Evolutionary conservation across 805 yeast species (phyloP).

Genomic region (Yarrowia deformans): DNA sequence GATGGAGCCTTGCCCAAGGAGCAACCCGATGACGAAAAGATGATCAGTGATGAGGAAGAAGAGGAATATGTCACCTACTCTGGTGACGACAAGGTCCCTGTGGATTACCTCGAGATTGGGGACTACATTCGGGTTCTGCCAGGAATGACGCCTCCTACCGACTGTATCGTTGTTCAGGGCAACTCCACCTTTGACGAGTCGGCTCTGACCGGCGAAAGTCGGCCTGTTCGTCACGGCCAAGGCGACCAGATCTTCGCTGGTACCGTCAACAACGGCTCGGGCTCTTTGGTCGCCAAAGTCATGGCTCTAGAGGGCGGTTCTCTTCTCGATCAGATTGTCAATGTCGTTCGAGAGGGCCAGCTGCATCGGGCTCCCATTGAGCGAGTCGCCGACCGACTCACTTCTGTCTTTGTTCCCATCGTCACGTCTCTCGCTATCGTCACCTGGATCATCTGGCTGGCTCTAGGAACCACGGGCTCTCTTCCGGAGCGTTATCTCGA

Average conservation of each 20-base stretch:
- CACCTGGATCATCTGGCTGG: conserved; percentile 75
- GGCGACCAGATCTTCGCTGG: conserved; percentile 80
- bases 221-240: conserved; percentile 61
- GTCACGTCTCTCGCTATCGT: conserved; percentile 65
- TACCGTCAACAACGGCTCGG: conserved; percentile 68
- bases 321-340: conserved; percentile 71
- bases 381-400: conserved; percentile 68
- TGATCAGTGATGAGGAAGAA: background rate
- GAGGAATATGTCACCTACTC: conserved; percentile 17
- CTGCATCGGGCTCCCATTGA: conserved; percentile 76
- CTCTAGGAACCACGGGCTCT: conserved; percentile 60
- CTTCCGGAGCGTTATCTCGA: conserved; percentile 66
- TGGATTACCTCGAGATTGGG: conserved; percentile 76
- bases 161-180: conserved; percentile 74
- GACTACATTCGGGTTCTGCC: conserved; percentile 64
- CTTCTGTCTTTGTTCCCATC: conserved; percentile 76
- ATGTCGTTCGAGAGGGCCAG: conserved; percentile 76
- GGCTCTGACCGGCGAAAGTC: conserved; percentile 84
- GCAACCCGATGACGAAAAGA: conserved; percentile 1
- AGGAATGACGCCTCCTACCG: conserved; percentile 70
- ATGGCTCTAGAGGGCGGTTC: conserved; percentile 69
- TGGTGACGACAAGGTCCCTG: conserved; percentile 41
- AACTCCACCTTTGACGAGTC: conserved; percentile 85
- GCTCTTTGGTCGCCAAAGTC: conserved; percentile 61
- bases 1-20: background rate